Conservation (phyloP, 2,329 filamentous ascomycete species). For the Curvularia eragrostidis region DNA sequence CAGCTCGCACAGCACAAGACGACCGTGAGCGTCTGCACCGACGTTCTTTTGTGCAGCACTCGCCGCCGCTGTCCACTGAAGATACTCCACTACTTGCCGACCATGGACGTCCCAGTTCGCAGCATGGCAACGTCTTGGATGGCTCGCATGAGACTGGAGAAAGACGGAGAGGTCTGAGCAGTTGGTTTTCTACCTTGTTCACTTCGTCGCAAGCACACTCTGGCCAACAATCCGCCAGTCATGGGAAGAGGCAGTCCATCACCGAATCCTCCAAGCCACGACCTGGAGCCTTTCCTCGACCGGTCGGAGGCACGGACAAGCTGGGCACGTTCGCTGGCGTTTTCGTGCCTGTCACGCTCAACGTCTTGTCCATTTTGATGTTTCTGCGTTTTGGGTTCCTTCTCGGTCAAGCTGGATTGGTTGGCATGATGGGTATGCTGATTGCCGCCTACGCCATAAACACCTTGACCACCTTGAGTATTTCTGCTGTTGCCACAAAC, state of each 20-base stretch:
- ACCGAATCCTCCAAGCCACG: slow-evolving; percentile 38
- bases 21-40: slow-evolving; percentile 54
- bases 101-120: slow-evolving; percentile 21
- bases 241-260: slow-evolving; percentile 33
- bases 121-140: slow-evolving; percentile 19
- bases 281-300: slow-evolving; percentile 49
- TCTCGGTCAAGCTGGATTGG: slow-evolving; percentile 76
- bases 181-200: slow-evolving; percentile 37
- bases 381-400: slow-evolving; percentile 89
- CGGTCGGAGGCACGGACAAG: slow-evolving; percentile 62
- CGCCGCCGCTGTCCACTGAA: slow-evolving; percentile 39
- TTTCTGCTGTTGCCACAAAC: slow-evolving; percentile 89
- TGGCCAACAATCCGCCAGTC: slow-evolving; percentile 10
- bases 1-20: slow-evolving; percentile 55
- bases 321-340: slow-evolving; percentile 71
- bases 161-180: slow-evolving; percentile 25
- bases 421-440: slow-evolving; percentile 81
- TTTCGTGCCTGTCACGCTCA: slow-evolving; percentile 87
- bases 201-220: slow-evolving; percentile 21
- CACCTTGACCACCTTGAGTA: slow-evolving; percentile 81
- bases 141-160: slow-evolving; percentile 4
- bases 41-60: slow-evolving; percentile 42
- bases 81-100: slow-evolving; percentile 41
- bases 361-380: slow-evolving; percentile 90
- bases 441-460: slow-evolving; percentile 79